A percentile compares a stretch with the other conserved stretches of the same genome.
phyloP scores from a whole-genome alignment of 139 green algal genomes.

The Coelastrella sp. region DNA sequence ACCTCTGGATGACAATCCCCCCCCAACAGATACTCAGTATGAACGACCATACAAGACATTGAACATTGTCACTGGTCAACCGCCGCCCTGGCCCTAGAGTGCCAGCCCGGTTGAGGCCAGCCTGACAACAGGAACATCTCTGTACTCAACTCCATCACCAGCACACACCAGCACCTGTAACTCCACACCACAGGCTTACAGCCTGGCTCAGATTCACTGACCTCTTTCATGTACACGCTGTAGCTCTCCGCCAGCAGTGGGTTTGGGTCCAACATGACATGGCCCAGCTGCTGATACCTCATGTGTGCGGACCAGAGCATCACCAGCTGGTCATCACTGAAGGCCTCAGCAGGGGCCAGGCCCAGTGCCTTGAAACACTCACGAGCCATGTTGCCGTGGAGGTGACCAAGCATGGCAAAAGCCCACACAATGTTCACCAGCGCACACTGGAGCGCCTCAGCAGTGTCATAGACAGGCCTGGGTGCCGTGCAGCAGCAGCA shows the following conservation, averaged over 20 bases:
- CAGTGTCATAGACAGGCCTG: slow-evolving; percentile 36
- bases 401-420: slow-evolving; percentile 28
- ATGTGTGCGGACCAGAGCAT: slow-evolving; percentile 22
- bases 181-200: neutral
- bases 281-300: slow-evolving; percentile 32
- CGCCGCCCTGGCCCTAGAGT: too few species aligned
- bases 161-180: neutral
- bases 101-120: too few species aligned
- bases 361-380: slow-evolving; percentile 29
- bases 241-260: slow-evolving; percentile 39
- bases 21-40: too few species aligned
- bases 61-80: too few species aligned
- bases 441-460: slow-evolving; percentile 22
- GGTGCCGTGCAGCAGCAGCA: neutral
- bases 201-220: neutral
- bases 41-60: too few species aligned
- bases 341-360: neutral
- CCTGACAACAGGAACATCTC: neutral
- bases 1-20: too few species aligned
- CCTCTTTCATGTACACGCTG: slow-evolving; percentile 37
- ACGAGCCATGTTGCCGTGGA: slow-evolving; percentile 26
- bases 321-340: slow-evolving; percentile 11
- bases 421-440: slow-evolving; percentile 35
- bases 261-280: slow-evolving; percentile 37
- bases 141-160: neutral